Evolutionary conservation across 345 rosid genomes (phyloP).

Genomic region (Salix koriyanagi): DNA sequence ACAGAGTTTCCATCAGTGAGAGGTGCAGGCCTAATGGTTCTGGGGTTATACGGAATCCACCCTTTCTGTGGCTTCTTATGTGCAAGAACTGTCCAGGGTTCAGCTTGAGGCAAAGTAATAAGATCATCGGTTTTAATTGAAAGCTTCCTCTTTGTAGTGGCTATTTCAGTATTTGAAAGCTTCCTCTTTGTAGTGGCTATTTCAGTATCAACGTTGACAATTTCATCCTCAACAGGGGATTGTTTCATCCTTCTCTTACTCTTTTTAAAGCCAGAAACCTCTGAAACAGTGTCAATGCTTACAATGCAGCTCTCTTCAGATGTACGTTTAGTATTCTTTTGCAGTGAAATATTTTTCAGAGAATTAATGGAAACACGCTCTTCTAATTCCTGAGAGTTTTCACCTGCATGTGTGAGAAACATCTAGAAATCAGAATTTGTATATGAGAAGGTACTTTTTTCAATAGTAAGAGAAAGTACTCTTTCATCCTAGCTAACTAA

Average conservation of each 20-base stretch:
- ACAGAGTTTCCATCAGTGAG: slow-evolving; percentile 43
- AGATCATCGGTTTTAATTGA: slow-evolving; percentile 29
- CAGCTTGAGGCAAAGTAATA: slow-evolving; percentile 35
- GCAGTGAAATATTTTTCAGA: slow-evolving; percentile 25
- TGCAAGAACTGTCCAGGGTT: slow-evolving; percentile 84
- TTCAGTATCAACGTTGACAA: slow-evolving; percentile 24
- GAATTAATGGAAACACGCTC: slow-evolving; percentile 23
- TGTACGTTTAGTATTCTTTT: slow-evolving; percentile 22
- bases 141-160: slow-evolving; percentile 29
- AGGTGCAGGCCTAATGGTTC: slow-evolving; percentile 69
- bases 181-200: slow-evolving; percentile 26
- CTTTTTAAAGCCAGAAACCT: slow-evolving; percentile 29
- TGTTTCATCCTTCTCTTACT: slow-evolving; percentile 41
- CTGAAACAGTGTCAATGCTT: slow-evolving; percentile 25
- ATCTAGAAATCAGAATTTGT: neutral
- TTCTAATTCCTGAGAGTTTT: slow-evolving; percentile 29
- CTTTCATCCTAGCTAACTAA: neutral
- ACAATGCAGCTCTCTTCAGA: slow-evolving; percentile 23
- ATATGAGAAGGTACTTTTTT: slow-evolving; percentile 1
- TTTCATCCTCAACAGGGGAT: slow-evolving; percentile 17
- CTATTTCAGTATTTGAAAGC: slow-evolving; percentile 23
- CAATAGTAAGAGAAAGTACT: neutral
- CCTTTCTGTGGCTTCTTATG: slow-evolving; percentile 91
- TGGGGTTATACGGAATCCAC: slow-evolving; percentile 80
- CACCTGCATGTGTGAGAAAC: slow-evolving; percentile 34